Conservation (phyloP, 441 rosid genomes). For the Adansonia gregorii region DNA sequence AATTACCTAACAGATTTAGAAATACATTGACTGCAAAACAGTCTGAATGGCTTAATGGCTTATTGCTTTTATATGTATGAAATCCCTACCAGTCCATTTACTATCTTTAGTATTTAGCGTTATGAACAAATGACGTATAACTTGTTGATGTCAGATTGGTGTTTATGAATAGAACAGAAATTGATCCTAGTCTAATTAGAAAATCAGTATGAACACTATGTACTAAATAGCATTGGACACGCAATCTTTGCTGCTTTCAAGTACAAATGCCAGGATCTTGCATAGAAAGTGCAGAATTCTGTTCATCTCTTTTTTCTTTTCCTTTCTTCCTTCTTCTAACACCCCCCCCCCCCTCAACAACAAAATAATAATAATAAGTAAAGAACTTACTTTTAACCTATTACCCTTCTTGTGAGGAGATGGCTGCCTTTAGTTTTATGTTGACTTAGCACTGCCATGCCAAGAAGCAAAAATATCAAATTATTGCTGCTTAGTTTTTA, state of each 20-base stretch:
- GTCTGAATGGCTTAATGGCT: constrained; percentile 14
- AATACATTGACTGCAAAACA: background rate
- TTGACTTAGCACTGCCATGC: background rate
- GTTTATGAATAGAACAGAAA: background rate
- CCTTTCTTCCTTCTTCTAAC: background rate
- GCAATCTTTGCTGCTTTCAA: background rate
- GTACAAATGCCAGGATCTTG: background rate
- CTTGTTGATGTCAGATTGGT: constrained; percentile 7
- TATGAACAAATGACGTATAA: background rate
- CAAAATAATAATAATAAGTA: background rate
- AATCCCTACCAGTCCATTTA: constrained; percentile 2
- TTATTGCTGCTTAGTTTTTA: background rate
- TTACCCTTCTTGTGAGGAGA: background rate
- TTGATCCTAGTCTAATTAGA: background rate
- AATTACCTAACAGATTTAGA: background rate
- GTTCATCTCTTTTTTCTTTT: background rate
- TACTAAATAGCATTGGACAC: background rate
- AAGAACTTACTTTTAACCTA: background rate
- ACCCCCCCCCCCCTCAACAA: background rate
- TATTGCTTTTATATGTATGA: background rate
- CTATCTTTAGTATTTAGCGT: background rate
- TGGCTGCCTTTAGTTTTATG: constrained; percentile 16
- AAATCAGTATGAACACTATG: background rate
- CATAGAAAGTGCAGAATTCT: background rate
- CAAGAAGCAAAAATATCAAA: background rate